These are phyloP conservation scores for Colletotrichum sp. DNA, from an alignment of 2,329 filamentous ascomycete genomes.

Conservation along the genomic window DNA sequence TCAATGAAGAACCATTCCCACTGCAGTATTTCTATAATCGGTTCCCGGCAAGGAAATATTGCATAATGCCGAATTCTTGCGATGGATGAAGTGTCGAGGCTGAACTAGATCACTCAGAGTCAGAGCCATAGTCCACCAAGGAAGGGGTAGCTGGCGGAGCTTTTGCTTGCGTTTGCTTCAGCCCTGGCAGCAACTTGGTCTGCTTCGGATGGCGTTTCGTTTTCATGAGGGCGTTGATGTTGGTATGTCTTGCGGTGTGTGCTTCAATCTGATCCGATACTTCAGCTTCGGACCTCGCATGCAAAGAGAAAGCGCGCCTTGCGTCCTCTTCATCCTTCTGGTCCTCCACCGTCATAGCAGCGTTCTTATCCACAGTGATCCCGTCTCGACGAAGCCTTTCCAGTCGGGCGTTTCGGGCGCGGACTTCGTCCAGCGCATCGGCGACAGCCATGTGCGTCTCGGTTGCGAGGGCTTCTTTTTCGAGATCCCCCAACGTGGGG, in stretches of 20 bases:
- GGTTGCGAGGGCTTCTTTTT: not conserved
- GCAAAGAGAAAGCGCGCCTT: not conserved
- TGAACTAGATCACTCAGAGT: not conserved
- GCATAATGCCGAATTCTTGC: not conserved
- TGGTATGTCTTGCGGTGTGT: accelerated
- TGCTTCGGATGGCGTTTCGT: not conserved
- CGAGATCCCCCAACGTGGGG: not conserved
- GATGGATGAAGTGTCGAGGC: too few species aligned
- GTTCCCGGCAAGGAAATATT: accelerated
- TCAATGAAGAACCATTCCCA: too few species aligned
- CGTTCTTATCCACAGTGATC: not conserved
- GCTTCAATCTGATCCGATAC: accelerated
- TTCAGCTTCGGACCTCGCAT: not conserved
- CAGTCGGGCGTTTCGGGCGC: not conserved
- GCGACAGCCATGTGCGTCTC: not conserved
- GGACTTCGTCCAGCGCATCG: not conserved
- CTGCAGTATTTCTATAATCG: too few species aligned
- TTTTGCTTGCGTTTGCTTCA: not conserved
- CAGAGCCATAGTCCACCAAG: not conserved
- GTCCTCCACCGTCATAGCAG: not conserved
- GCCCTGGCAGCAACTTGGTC: not conserved
- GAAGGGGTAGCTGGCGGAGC: accelerated
- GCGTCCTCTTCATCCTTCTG: not conserved
- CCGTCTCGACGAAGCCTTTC: not conserved
- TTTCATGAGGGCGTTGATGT: not conserved